Base-by-base conservation (phyloP, 768 basidiomycete genomes). In the Mycena alexandri region DNA sequence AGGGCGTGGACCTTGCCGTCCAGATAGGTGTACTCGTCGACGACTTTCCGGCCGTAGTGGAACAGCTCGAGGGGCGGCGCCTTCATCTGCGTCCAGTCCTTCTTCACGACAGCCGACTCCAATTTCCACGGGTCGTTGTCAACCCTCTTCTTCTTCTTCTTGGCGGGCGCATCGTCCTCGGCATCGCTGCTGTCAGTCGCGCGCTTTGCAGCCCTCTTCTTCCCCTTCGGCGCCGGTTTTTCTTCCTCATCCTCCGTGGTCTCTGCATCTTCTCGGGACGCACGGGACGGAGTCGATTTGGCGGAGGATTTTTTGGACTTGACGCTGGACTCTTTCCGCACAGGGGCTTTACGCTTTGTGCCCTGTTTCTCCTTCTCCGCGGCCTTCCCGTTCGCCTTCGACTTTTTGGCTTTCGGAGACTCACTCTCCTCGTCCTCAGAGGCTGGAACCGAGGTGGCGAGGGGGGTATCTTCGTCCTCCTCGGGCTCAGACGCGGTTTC, bases 21-120 rank as follows among this genome's bases (percentile, higher is more conserved):
- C 24, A 96, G 84, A 74, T 98, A 98, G 1, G 95, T 96, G 77
- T 96, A 98, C 75, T 98, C 96, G 79, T 98, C 96, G 46, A 97
- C 90, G 56, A 98, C 92, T 33, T 93, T 87, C 7, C 96, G 91
- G 5, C 93, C 83, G 76, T 93, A 98, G 74, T 95, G 88, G 87
- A 98, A 98, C 85, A 95, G 91, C 78, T 97, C 94, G 58, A 98
- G 80, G 19, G 95, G 93, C 1, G 96, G 95, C 1, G 90, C 87
- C 57, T 88, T 85, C 89, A 96, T 92, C 73, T 89, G 80, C 9
- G 82, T 90, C 90, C 90, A 97, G 70, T 97, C 89, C 58, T 82
- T 83, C 73, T 85, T 83, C 14, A 94, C 94, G 0, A 81, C 78
- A 25, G 81, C 78, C 1, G 85, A 85, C 41, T 84, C 84, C 2